Conservation (phyloP, 1,139 yeast genomes). For the Protomyces macrosporus region DNA sequence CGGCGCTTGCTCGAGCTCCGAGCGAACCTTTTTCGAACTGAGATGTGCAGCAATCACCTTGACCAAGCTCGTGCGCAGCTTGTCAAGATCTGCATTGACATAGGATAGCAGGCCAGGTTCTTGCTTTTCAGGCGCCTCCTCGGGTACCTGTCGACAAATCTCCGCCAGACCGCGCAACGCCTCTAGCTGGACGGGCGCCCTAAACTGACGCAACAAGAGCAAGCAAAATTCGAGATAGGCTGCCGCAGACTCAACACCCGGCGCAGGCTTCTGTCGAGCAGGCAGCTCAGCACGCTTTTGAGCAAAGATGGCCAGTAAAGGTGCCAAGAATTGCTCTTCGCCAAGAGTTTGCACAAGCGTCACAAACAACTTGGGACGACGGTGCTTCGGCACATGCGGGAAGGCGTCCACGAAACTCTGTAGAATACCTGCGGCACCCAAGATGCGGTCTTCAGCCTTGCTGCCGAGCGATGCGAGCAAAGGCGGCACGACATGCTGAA, state of each 20-base stretch:
- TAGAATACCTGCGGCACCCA: slow-evolving; percentile 72
- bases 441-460: slow-evolving; percentile 37
- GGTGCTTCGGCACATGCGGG: slow-evolving; percentile 91
- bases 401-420: slow-evolving; percentile 90
- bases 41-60: slow-evolving; percentile 13
- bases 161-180: slow-evolving; percentile 9
- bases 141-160: slow-evolving; percentile 13
- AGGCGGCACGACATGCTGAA: slow-evolving; percentile 86
- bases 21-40: slow-evolving; percentile 14
- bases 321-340: slow-evolving; percentile 59
- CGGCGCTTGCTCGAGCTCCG: slow-evolving; percentile 11
- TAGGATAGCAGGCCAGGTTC: neutral
- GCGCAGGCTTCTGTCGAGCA: slow-evolving; percentile 40
- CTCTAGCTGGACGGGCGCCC: slow-evolving; percentile 1
- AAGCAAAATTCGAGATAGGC: slow-evolving; percentile 47
- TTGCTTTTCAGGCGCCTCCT: neutral
- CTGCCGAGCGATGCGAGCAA: slow-evolving; percentile 48
- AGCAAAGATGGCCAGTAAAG: slow-evolving; percentile 71
- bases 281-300: slow-evolving; percentile 64
- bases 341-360: slow-evolving; percentile 75
- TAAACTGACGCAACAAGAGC: slow-evolving; percentile 17
- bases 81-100: neutral
- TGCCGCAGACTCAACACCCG: slow-evolving; percentile 42
- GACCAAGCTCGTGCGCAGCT: slow-evolving; percentile 3
- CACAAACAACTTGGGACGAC: slow-evolving; percentile 78